Percentiles rank a stretch among this genome's conserved stretches.
Conservation (phyloP, 148 eudicot genomes). For the Vaccinium darrowii region DNA sequence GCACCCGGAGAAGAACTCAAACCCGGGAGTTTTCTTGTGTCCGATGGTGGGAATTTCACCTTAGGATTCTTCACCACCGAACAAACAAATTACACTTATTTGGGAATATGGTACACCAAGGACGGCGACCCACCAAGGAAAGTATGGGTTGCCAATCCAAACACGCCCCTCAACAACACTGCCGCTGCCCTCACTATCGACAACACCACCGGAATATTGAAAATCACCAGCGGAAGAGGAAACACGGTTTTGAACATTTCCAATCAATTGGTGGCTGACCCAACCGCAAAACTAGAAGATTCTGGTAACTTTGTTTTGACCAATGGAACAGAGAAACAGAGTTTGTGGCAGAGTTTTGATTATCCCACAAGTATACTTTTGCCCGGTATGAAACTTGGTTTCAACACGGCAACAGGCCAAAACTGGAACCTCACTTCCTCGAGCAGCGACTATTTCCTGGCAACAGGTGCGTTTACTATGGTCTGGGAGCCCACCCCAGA, state of each 20-base stretch:
- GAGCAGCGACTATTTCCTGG: conserved; percentile 17
- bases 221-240: conserved; percentile 1
- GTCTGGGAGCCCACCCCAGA: conserved; percentile 24
- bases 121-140: not conserved
- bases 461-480: conserved; percentile 32
- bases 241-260: conserved; percentile 18
- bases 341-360: conserved; percentile 26
- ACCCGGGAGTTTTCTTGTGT: conserved; percentile 5
- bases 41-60: conserved; percentile 25
- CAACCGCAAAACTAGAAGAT: conserved; percentile 17
- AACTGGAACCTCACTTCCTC: conserved; percentile 22
- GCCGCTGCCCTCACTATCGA: not conserved
- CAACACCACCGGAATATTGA: not conserved
- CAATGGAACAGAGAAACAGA: not conserved
- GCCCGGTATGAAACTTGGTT: conserved; percentile 20
- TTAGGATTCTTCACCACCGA: conserved; percentile 22
- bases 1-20: conserved; percentile 18
- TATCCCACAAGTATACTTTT: conserved; percentile 5
- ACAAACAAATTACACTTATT: conserved; percentile 11
- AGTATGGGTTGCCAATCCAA: conserved; percentile 25
- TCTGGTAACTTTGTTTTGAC: conserved; percentile 20
- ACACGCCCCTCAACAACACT: not conserved
- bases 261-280: not conserved
- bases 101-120: conserved; percentile 30
- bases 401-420: not conserved